These are phyloP conservation scores for Globisporangium cystogenes DNA, from an alignment of 352 stramenopile species.

Conservation along the genomic window DNA sequence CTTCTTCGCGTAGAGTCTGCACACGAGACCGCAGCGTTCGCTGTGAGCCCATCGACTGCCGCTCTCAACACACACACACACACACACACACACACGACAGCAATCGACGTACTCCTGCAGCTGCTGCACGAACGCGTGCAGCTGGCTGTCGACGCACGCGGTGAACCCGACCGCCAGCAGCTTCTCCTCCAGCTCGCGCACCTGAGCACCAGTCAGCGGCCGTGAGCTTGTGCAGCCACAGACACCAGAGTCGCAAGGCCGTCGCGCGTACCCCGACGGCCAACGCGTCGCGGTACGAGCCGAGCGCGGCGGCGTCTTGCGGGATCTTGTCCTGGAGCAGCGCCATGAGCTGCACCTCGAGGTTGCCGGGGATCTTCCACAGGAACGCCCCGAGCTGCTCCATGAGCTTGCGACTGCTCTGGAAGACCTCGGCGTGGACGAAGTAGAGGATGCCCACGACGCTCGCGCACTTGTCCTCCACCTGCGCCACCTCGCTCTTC, in stretches of 20 bases:
- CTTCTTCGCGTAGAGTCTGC: conserved; percentile 67
- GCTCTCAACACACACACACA: too few relatives aligned
- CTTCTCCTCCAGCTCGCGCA: conserved; percentile 42
- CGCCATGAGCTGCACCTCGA: conserved; percentile 59
- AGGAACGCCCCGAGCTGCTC: conserved; percentile 39
- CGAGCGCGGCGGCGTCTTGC: conserved; percentile 42
- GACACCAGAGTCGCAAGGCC: neutral
- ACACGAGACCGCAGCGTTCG: neutral
- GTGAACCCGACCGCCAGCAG: conserved; percentile 42
- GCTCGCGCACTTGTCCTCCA: conserved; percentile 31
- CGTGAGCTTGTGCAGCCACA: neutral
- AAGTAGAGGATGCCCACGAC: conserved; percentile 52
- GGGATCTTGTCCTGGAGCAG: conserved; percentile 67
- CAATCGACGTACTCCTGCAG: conserved; percentile 45
- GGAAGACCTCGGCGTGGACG: conserved; percentile 46
- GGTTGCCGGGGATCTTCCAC: conserved; percentile 69
- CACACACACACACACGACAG: too few relatives aligned
- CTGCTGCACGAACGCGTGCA: conserved; percentile 50
- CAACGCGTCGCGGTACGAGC: conserved; percentile 41
- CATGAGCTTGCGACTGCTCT: conserved; percentile 38
- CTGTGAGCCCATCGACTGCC: neutral
- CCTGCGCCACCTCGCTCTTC: conserved; percentile 19
- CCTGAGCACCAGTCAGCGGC: conserved; percentile 11
- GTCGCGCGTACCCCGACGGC: conserved; percentile 23
- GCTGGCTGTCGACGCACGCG: conserved; percentile 42